These are phyloP conservation scores for Leccinum subtestaceum DNA, from an alignment of 768 basidiomycete species.

Conservation along the genomic window DNA sequence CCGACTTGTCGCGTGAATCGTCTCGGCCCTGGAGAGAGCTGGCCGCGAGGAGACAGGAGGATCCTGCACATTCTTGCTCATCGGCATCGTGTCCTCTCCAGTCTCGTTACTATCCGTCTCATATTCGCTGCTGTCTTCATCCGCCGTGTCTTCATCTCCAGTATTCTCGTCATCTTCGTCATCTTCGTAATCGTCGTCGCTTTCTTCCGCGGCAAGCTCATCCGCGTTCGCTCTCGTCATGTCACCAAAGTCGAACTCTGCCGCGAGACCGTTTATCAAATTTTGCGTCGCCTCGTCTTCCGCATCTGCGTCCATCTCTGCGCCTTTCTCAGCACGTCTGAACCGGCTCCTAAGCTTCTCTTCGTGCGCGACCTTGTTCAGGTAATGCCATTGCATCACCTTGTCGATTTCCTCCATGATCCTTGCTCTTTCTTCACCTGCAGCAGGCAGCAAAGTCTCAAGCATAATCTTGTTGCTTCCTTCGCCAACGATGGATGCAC, in stretches of 20 bases:
- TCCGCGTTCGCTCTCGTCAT: constrained; percentile 74
- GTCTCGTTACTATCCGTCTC: constrained; percentile 18
- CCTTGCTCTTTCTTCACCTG: constrained; percentile 67
- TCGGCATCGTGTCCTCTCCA: constrained; percentile 5
- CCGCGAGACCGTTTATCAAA: constrained; percentile 77
- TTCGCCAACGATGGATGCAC: constrained; percentile 31
- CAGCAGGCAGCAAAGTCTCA: constrained; percentile 86
- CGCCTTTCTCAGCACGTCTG: constrained; percentile 49
- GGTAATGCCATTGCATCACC: constrained; percentile 90
- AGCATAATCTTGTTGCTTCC: constrained; percentile 53
- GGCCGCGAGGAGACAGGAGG: not conserved
- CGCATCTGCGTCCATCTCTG: constrained; percentile 51
- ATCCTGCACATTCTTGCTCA: constrained; percentile 10
- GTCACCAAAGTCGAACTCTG: constrained; percentile 79
- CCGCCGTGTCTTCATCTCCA: constrained; percentile 36
- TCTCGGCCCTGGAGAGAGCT: constrained; percentile 1
- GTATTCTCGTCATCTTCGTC: constrained; percentile 38
- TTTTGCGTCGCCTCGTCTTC: constrained; percentile 80
- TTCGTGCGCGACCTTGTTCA: constrained; percentile 90
- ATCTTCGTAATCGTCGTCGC: constrained; percentile 46
- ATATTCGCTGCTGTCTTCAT: constrained; percentile 43
- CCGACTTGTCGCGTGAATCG: not conserved
- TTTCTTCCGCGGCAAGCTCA: constrained; percentile 76
- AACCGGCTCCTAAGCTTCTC: constrained; percentile 88
- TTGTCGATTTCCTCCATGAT: constrained; percentile 87